Evolutionary conservation across 1,139 yeast genomes (phyloP), one percentile per base, ranked within the genome.

Genomic region (Nakaseomyces nivariensis): DNA sequence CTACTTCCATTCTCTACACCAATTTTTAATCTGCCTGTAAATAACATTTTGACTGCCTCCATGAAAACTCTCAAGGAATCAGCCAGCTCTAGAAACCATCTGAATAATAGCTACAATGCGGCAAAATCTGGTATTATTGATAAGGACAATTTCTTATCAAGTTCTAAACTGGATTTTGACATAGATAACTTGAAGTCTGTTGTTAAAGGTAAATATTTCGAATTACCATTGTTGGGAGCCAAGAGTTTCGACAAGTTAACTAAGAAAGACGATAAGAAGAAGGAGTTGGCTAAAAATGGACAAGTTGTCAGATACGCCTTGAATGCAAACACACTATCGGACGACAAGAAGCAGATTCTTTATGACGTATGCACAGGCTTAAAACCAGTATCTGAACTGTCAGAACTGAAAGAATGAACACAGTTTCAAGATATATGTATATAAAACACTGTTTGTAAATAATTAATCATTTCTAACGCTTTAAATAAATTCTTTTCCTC

Each of bases 331-430:
- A 52, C 48, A 41, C 37, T 54, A 27, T 53, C 56, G 44, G 11
- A 48, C 13, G 56, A 50, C 7, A 49, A 48, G 37, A 57, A 58
- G 31, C 48, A 57, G 41, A 45, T 56, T 17, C 45, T 63, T 9
- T 57, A 56, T 43, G 56, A 61, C 29, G 61, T 62, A 17, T 64
- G 68, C 47, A 57, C 66, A n/a, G 68, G 67, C 42, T 45, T 58
- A 36, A 60, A 58, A 43, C 62, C 64, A 22, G 48, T 62, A 24
- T 55, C 66, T 13, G 58, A 56, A 34, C 32, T 43, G 6, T 25
- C 29, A 13, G 38, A 32, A 32, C 48, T 63, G 47, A 55, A 48
- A 37, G 54, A 48, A 13, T 54, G 43, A 47, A 11, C 24, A 36
- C 6, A 9, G n/a, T 33, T n/a, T 33, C 5, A 8, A 8, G 13